phyloP scores from a whole-genome alignment of 768 basidiomycete genomes.

The Naematelia encephala region DNA sequence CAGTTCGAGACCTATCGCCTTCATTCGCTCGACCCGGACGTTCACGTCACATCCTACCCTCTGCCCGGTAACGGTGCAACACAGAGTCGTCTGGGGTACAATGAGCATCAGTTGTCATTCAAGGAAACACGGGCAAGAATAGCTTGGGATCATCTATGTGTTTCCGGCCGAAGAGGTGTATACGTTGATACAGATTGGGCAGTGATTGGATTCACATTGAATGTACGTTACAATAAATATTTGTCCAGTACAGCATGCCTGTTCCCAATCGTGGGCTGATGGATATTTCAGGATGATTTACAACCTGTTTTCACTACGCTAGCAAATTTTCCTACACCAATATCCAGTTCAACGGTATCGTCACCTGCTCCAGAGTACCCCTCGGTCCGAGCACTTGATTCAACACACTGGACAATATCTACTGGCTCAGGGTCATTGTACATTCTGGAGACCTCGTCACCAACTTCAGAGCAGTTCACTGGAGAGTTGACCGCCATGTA shows the following conservation, averaged over 20 bases:
- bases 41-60: slow-evolving; percentile 18
- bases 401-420: slow-evolving; percentile 26
- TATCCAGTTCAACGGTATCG: slow-evolving; percentile 18
- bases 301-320: slow-evolving; percentile 25
- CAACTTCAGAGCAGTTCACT: slow-evolving; percentile 1
- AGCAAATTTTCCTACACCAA: slow-evolving; percentile 26
- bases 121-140: slow-evolving; percentile 41
- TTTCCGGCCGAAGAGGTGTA: slow-evolving; percentile 22
- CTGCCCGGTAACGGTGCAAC: slow-evolving; percentile 38
- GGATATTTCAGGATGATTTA: slow-evolving; percentile 17
- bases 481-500: slow-evolving; percentile 27
- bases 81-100: slow-evolving; percentile 29
- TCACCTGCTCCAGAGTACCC: slow-evolving; percentile 33
- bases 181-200: slow-evolving; percentile 44
- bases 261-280: neutral
- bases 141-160: slow-evolving; percentile 40
- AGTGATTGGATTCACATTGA: slow-evolving; percentile 29
- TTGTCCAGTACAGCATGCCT: neutral
- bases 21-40: slow-evolving; percentile 28
- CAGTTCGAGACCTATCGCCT: slow-evolving; percentile 49
- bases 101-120: slow-evolving; percentile 24
- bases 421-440: slow-evolving; percentile 34
- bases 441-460: slow-evolving; percentile 23
- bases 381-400: slow-evolving; percentile 15
- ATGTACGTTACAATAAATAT: slow-evolving; percentile 21